Base-by-base conservation (phyloP, 2,329 filamentous ascomycete species). In the Pyrenophora tritici-repentis region DNA sequence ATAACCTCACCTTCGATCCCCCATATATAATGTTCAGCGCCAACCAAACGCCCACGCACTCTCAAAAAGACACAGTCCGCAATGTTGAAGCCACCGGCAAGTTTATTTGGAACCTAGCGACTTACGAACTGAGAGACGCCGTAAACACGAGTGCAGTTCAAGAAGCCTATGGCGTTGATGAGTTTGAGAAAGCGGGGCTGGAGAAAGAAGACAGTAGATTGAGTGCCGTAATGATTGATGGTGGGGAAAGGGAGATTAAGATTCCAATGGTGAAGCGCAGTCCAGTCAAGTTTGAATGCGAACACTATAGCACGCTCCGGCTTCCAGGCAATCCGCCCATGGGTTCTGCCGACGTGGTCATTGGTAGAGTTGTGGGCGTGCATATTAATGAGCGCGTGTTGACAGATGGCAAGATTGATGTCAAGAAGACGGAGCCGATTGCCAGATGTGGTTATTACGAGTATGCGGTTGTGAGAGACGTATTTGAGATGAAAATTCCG, bases 11-110 rank as follows among this genome's bases (percentile, higher is more conserved):
- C 26, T 86, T 84, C 69, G 82, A 85, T 63, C 83, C 83, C 0
- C 83, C 83, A 0, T 84, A 84, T 61, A 79, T 86, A 22, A 83
- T 86, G 79, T 86, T 86, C 76, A 75, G 74, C 29, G 78, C 80
- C 2, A 86, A 86, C 68, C 81, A 85, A 64, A 82, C 79, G 0
- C 70, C 76, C 0, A 56, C 68, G 7, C 64, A 62, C 2, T 43
- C 59, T 0, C 78, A 79, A 50, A 86, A 86, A 64, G 82, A 86
- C 68, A 84, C 79, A 0, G 81, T 83, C 26, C 67, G 73, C 59
- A 86, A 86, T 65, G 79, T 74, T 56, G 82, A 86, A 64, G 58
- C 73, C 5, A 83, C 81, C 0, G 81, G 82, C 4, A 71, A 77
- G 1, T 86, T 86, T 62, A 79, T 78, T 59, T 86, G 82, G 82